Evolutionary conservation across 2,329 filamentous ascomycete genomes (phyloP), one percentile per base, ranked within the genome.

Genomic region (Pseudogymnoascus sp.): DNA sequence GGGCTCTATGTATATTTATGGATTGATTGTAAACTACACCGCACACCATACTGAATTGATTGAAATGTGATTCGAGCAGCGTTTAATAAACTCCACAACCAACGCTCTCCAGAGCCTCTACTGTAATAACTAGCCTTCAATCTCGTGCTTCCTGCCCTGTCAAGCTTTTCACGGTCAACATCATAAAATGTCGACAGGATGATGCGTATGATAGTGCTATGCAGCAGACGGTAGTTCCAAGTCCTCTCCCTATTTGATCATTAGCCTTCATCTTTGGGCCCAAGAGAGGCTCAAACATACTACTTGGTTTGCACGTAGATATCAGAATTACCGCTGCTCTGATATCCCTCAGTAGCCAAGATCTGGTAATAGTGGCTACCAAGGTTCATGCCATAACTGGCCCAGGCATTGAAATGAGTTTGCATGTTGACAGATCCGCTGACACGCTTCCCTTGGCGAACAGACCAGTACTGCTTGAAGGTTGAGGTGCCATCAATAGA

Each of bases 391-490:
- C 82, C 81, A 34, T 71, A 69, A 42, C 74, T 73, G 23, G 71
- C 70, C 82, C 82, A 84, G 7, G 81, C 81, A 67, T 79, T 75
- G 68, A 84, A 83, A 70, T 83, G 81, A 67, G 77, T 78, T 31
- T 70, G 72, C 2, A 75, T 75, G 50, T 77, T 80, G 66, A 85
- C 78, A 10, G 77, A 79, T 3, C 81, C 82, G 62, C 76, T 74
- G 21, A 75, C 74, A 59, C 81, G 76, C 77, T 83, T 82, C 63
- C 67, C 74, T 65, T 74, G 72, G 64, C 81, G 77, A 28, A 83
- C 77, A n/a, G 77, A 79, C 79, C 78, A 82, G 73, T 77, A 82
- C 74, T 82, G 81, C 70, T 78, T 72, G 70, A 82, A 82, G 63
- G 78, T 81, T 53, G 66, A 64, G 46, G 77, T 81, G 56, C 80